phyloP scores from a whole-genome alignment of 2,329 filamentous ascomycete genomes.

The Fusarium lyarnte region DNA sequence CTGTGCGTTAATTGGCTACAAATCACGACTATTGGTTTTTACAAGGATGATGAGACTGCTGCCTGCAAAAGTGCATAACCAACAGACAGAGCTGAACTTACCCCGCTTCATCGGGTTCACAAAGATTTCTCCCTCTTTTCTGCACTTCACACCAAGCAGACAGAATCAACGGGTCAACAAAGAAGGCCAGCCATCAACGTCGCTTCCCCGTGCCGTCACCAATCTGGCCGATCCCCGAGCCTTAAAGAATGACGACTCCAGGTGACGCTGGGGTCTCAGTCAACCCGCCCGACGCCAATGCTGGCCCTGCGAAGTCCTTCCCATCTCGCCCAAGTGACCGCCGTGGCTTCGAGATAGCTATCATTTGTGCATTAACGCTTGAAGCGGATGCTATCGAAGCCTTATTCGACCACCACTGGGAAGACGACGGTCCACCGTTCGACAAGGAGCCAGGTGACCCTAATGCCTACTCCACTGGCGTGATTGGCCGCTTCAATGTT shows the following conservation, averaged over 20 bases:
- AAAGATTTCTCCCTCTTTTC: neutral
- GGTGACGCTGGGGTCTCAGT: too few species aligned
- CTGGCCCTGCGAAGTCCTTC: accelerated
- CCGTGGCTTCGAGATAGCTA: neutral
- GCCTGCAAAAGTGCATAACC: neutral
- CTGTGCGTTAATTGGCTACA: neutral
- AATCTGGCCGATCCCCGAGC: too few species aligned
- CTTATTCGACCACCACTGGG: neutral
- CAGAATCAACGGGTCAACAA: accelerated
- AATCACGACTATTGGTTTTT: neutral
- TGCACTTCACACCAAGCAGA: accelerated
- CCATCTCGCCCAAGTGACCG: neutral
- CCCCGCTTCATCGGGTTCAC: neutral
- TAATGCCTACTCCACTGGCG: neutral
- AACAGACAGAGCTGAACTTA: neutral
- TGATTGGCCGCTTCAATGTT: neutral
- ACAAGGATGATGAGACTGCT: neutral
- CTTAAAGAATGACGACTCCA: too few species aligned
- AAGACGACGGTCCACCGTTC: accelerated
- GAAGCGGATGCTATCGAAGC: neutral
- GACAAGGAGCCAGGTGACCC: neutral
- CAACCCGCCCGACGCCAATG: accelerated
- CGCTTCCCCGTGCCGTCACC: too few species aligned
- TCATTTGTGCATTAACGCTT: neutral
- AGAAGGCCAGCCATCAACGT: accelerated